A percentile compares a stretch with the other conserved stretches of the same genome.
Conservation (phyloP, 148 eudicot genomes). For the Silene latifolia region DNA sequence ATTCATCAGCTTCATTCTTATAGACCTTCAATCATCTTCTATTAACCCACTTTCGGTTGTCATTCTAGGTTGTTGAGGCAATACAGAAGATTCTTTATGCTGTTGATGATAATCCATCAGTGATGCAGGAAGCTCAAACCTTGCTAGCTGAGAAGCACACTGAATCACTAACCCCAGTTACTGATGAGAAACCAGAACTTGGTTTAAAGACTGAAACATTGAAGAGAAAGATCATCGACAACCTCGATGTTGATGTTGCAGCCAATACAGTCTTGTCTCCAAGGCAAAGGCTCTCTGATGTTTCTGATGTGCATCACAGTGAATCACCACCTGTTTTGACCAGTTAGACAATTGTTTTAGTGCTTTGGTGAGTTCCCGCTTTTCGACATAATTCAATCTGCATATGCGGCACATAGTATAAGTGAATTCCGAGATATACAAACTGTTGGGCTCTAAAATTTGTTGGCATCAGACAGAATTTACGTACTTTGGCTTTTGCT, state of each 20-base stretch:
- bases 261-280: slow-evolving; percentile 59
- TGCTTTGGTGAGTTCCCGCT: slow-evolving; percentile 7
- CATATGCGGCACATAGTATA: slow-evolving; percentile 1
- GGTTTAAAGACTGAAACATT: slow-evolving; percentile 40
- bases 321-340: slow-evolving; percentile 60
- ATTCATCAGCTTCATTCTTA: neutral
- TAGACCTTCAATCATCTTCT: neutral
- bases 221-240: slow-evolving; percentile 64
- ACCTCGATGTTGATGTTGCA: slow-evolving; percentile 61
- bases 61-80: slow-evolving; percentile 63
- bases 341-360: slow-evolving; percentile 26
- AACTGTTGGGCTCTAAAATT: neutral
- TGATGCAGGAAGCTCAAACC: slow-evolving; percentile 71
- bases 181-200: neutral
- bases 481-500: neutral
- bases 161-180: slow-evolving; percentile 24
- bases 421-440: neutral
- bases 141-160: slow-evolving; percentile 43
- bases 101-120: slow-evolving; percentile 58
- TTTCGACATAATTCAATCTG: slow-evolving; percentile 1
- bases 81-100: slow-evolving; percentile 70
- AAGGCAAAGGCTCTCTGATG: slow-evolving; percentile 70
- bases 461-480: neutral
- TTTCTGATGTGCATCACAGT: slow-evolving; percentile 67
- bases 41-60: neutral